phyloP scores from a whole-genome alignment of 495 filamentous ascomycete genomes.

The Xylaria venustula region DNA sequence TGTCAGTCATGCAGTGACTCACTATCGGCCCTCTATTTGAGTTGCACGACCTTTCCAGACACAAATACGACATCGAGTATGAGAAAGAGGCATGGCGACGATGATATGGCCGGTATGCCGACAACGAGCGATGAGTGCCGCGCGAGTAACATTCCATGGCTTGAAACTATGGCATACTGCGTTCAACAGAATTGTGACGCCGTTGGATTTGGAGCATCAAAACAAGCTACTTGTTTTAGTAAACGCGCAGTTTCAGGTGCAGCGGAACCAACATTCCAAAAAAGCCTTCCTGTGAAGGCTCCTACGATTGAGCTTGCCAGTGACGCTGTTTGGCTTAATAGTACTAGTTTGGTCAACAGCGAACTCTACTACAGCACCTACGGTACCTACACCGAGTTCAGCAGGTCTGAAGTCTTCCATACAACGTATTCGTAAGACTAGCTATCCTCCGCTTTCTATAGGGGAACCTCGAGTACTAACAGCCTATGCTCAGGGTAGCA shows the following conservation, averaged over 20 bases:
- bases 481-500: neutral
- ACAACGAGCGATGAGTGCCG: constrained; percentile 11
- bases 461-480: no score
- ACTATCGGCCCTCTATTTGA: constrained; percentile 3
- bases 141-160: constrained; percentile 4
- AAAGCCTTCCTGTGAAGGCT: neutral
- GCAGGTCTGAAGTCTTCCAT: constrained; percentile 3
- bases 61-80: neutral
- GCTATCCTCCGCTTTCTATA: neutral
- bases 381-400: neutral
- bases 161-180: constrained; percentile 10
- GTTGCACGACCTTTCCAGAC: neutral
- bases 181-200: constrained; percentile 1
- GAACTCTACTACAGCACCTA: neutral
- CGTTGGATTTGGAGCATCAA: neutral
- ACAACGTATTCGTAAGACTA: constrained; percentile 6
- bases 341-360: constrained; percentile 1
- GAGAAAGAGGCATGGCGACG: no score
- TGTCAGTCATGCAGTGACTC: constrained; percentile 1
- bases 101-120: no score
- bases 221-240: constrained; percentile 1
- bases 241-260: neutral
- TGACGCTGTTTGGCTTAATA: constrained; percentile 4
- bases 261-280: neutral
- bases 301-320: neutral